Percentiles rank a stretch among this genome's conserved stretches.
phyloP scores from a whole-genome alignment of 805 yeast genomes.

The Candida takata region DNA sequence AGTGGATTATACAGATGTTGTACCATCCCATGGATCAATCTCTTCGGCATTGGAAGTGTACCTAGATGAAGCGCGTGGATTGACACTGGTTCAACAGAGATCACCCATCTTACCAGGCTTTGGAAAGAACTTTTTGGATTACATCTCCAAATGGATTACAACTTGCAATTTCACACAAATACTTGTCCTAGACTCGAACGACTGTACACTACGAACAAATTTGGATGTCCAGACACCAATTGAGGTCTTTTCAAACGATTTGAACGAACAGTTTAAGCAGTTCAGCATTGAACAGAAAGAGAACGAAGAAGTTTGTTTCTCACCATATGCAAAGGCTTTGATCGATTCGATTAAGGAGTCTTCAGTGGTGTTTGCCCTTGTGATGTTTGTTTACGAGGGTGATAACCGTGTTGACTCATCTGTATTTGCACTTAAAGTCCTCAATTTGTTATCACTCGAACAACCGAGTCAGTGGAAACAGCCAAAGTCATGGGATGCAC shows the following conservation, averaged over 20 bases:
- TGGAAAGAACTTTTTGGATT: conserved; percentile 40
- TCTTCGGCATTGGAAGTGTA: conserved; percentile 66
- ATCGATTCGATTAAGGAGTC: conserved; percentile 5
- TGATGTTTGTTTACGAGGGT: conserved; percentile 77
- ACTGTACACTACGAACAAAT: conserved; percentile 40
- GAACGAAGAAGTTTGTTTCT: conserved; percentile 5
- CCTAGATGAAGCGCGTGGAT: conserved; percentile 29
- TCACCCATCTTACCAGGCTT: conserved; percentile 75
- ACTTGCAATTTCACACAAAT: conserved; percentile 36
- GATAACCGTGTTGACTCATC: conserved; percentile 76
- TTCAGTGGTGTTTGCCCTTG: conserved; percentile 33
- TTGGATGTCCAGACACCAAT: conserved; percentile 4
- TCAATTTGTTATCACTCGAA: conserved; percentile 21
- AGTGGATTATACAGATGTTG: conserved; percentile 37
- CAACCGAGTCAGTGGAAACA: conserved; percentile 31
- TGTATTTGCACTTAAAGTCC: conserved; percentile 35
- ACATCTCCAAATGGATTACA: conserved; percentile 46
- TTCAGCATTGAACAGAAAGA: conserved; percentile 9
- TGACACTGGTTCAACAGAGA: conserved; percentile 71
- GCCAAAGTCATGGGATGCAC: conserved; percentile 81
- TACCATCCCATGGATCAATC: conserved; percentile 19
- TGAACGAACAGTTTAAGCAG: conserved; percentile 14
- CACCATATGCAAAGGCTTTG: conserved; percentile 11
- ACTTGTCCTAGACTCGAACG: conserved; percentile 63
- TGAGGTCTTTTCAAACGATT: conserved; percentile 14